Percentiles rank a stretch among this genome's conserved stretches.
Conservation (phyloP, 306 rosid species). For the Alnus glutinosa region DNA sequence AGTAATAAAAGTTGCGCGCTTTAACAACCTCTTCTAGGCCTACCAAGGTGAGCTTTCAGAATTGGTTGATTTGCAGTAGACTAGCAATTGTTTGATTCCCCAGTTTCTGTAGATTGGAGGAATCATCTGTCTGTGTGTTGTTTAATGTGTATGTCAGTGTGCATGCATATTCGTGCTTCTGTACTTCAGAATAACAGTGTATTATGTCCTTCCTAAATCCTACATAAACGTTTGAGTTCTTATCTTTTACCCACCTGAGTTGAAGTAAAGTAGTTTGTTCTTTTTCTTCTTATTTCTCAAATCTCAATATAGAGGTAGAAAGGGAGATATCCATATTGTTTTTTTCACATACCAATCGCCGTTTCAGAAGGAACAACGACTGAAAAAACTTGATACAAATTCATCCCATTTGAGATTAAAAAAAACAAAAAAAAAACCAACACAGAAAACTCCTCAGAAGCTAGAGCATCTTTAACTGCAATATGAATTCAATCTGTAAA, state of each 20-base stretch:
- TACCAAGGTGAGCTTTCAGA: conserved; percentile 31
- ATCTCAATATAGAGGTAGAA: not conserved
- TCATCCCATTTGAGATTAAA: not conserved
- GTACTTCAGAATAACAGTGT: not conserved
- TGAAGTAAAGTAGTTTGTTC: not conserved
- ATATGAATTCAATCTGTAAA: not conserved
- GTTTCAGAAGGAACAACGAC: not conserved
- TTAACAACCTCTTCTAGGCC: conserved; percentile 19
- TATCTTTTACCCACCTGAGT: not conserved
- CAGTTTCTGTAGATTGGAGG: conserved; percentile 41
- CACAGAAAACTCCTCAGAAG: not conserved
- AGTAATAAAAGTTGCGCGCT: conserved; percentile 43
- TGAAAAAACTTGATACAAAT: not conserved
- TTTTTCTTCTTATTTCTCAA: not conserved
- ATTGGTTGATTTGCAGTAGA: conserved; percentile 42
- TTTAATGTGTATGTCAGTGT: not conserved
- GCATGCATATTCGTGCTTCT: not conserved
- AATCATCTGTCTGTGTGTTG: conserved; percentile 6
- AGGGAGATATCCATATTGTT: too few relatives aligned
- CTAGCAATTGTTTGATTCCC: conserved; percentile 22
- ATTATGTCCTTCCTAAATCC: not conserved
- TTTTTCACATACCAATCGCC: not conserved
- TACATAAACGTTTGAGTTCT: not conserved
- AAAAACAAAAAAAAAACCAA: not conserved
- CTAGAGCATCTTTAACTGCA: not conserved